A percentile compares a stretch with the other conserved stretches of the same genome.
phyloP scores from a whole-genome alignment of 352 stramenopile species.

The Globisporangium carolinianum region DNA sequence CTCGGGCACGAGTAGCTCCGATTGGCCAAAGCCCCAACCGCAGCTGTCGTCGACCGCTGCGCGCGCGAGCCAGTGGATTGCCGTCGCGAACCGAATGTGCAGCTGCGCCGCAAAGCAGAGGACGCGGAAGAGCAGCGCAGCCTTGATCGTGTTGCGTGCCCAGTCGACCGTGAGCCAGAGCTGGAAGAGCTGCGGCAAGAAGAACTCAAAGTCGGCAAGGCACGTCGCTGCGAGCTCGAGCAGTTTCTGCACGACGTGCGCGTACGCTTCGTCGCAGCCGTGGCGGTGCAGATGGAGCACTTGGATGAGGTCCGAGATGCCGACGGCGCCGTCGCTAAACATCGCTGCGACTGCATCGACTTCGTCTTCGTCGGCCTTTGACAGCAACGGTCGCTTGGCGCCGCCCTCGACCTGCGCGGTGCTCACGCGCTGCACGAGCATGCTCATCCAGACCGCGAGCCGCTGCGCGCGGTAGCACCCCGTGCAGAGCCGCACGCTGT shows the following conservation, averaged over 20 bases:
- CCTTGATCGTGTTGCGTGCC: slow-evolving; percentile 68
- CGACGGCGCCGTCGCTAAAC: slow-evolving; percentile 47
- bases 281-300: slow-evolving; percentile 76
- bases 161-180: slow-evolving; percentile 81
- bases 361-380: slow-evolving; percentile 54
- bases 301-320: slow-evolving; percentile 76
- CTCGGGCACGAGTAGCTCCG: slow-evolving; percentile 61
- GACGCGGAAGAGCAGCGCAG: slow-evolving; percentile 63
- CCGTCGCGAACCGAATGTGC: slow-evolving; percentile 71
- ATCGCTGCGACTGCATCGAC: slow-evolving; percentile 42
- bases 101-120: slow-evolving; percentile 65
- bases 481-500: slow-evolving; percentile 59
- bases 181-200: slow-evolving; percentile 78
- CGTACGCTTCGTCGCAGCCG: slow-evolving; percentile 67
- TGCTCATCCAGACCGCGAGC: slow-evolving; percentile 56
- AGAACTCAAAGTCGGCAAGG: slow-evolving; percentile 80
- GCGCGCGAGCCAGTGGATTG: slow-evolving; percentile 74
- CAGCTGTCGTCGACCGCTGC: slow-evolving; percentile 75
- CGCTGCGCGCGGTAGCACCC: slow-evolving; percentile 71
- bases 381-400: slow-evolving; percentile 25
- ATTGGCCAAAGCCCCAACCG: slow-evolving; percentile 75
- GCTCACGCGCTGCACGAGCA: slow-evolving; percentile 56
- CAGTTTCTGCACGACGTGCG: slow-evolving; percentile 60
- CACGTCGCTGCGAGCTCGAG: slow-evolving; percentile 54
- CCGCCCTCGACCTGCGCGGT: slow-evolving; percentile 32